Evolutionary conservation across 192 early-diverging fungal genomes (phyloP), one percentile per base, ranked within the genome.

Genomic region (Linnemannia elongata): DNA sequence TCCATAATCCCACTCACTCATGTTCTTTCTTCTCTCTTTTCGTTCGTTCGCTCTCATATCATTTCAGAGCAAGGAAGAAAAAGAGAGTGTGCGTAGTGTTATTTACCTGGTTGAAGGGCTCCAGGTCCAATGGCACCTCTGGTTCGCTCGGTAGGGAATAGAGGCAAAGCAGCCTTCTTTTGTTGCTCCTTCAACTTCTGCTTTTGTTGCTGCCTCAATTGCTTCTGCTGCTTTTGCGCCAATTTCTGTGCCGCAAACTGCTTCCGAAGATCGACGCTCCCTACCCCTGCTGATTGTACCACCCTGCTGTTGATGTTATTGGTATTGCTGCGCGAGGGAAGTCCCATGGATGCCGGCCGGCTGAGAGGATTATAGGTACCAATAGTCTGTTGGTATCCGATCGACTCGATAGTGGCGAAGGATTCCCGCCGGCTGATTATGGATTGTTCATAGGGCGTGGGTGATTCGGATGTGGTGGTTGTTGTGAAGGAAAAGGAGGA

Each of bases 101-200:
- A 57, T 42, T 78, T 81, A 87, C 85, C 79, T 78, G 85, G 79
- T 66, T 74, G 76, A 1, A 87, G 47, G 69, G 47, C 39, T 41
- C 68, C 52, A 75, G 85, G 30, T 71, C 38, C 12, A 52, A 75
- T 17, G 13, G 76, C 22, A 3, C 85, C 85, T 57, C 85, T 71
- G 0, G 85, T 87, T 35, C 85, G 74, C 20, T 76, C 68, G 2
- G 85, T 87, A 5, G 85, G 85, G 54, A 87, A 87, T 38, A 87
- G 54, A 0, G 76, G 85, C 27, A 87, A 30, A 17, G 76, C 39
- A 66, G 57, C 69, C 20, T 81, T 80, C 55, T 81, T 77, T 22
- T 84, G 69, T 0, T 60, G 12, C 10, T 71, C 45, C 30, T 83
- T 76, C 35, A 74, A 72, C 9, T 75, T 49, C 47, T 4, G 15